Evolutionary conservation across 192 early-diverging fungal genomes (phyloP).

Genomic region (Backusella circina): DNA sequence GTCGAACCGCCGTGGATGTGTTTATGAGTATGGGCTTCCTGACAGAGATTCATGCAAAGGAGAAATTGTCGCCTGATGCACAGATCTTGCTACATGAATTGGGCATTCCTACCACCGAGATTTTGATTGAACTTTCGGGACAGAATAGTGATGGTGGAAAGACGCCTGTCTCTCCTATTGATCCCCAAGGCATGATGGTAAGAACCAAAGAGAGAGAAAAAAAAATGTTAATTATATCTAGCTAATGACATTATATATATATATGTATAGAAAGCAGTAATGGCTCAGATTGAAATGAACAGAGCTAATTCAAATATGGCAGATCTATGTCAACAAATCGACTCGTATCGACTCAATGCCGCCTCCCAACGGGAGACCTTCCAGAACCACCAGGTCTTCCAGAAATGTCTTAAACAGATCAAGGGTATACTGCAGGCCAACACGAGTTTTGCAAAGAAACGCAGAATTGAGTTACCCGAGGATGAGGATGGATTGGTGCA

Average conservation of each 20-base stretch:
- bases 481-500: slow-evolving; percentile 31
- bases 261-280: slow-evolving; percentile 23
- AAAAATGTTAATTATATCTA: too few species aligned
- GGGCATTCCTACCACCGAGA: slow-evolving; percentile 26
- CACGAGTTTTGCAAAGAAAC: slow-evolving; percentile 26
- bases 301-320: slow-evolving; percentile 38
- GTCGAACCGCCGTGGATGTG: slow-evolving; percentile 27
- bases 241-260: too few species aligned
- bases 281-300: slow-evolving; percentile 41
- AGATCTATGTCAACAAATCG: slow-evolving; percentile 37
- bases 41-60: slow-evolving; percentile 23
- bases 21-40: slow-evolving; percentile 34
- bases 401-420: slow-evolving; percentile 38
- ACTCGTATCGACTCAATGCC: slow-evolving; percentile 29
- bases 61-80: slow-evolving; percentile 30
- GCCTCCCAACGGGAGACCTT: slow-evolving; percentile 19
- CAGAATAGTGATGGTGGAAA: slow-evolving; percentile 33
- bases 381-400: slow-evolving; percentile 36
- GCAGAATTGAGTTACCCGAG: slow-evolving; percentile 5
- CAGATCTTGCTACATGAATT: slow-evolving; percentile 34
- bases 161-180: slow-evolving; percentile 28
- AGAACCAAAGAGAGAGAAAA: too few species aligned
- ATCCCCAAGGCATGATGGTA: slow-evolving; percentile 38
- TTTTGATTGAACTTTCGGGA: slow-evolving; percentile 33
- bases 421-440: slow-evolving; percentile 34